Base-by-base conservation (phyloP, 352 stramenopile genomes). In the Phytophthora citrophthora region DNA sequence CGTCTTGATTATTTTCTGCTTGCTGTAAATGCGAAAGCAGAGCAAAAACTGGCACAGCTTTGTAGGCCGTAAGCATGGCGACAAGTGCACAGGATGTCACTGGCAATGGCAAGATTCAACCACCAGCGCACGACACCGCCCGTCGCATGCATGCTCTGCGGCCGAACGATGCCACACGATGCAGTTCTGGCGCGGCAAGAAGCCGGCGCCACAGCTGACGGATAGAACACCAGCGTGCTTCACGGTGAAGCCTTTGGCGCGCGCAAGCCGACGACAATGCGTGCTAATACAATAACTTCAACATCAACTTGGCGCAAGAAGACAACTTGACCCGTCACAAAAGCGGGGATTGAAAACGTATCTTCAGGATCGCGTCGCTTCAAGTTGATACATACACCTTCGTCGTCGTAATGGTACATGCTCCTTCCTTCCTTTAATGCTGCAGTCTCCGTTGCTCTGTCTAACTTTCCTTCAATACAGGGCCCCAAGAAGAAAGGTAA, bases 401-500 rank as follows among this genome's bases (percentile, higher is more conserved):
- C 38, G 49, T 5, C 45, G 29, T 36, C 47, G 34, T 43, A 29
- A 72, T 73, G 65, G 52, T 65, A 61, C 18, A 27, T 27, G n/a
- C 39, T 59, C 12, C 41, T 20, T 54, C 29, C 53, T 2, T 43
- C 31, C 26, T 16, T 20, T 36, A 46, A 16, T 67, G 40, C 49
- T 31, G 31, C 31, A 32, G 38, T 45, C 8, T 24, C 16, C 11
- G 9, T 34, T 10, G 48, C 31, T 54, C 11, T 32, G n/a, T 43
- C 15, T 43, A 43, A 43, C 36, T 52, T 20, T 15, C 10, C 39
- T 49, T 44, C 7, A 18, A 32, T 54, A 26, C 55, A 94, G 86
- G 68, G 74, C 23, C 86, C 81, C 5, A 94, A 94, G 68, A 92
- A 90, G 75, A 93, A 90, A 55, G 64, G 41, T 20, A 92, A 94